Evolutionary conservation across 192 early-diverging fungal species (phyloP), one percentile per base, ranked within the genome.

Genomic region (Coemansia sp.): DNA sequence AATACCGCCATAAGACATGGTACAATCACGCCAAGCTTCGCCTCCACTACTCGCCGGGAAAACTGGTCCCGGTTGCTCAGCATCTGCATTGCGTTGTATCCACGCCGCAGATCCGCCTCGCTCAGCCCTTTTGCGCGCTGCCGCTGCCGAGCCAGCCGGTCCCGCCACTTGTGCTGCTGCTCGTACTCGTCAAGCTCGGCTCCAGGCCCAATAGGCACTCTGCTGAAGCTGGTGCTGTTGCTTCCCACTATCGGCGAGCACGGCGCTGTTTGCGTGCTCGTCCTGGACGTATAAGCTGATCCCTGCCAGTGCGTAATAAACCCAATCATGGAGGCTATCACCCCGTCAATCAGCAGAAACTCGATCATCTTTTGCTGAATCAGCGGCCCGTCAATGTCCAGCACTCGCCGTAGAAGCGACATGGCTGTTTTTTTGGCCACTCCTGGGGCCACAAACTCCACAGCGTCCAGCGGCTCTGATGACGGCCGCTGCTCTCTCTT

Each of bases 281-380:
- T 35, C n/a, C 55, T 46, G 0, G 73, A 67, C 40, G 73, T 63
- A 40, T 70, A 76, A 18, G 70, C 53, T 5, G 73, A 76, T 16
- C 63, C 73, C 39, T 71, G 64, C 50, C 60, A 60, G 30, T 78
- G 69, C 10, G 75, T 78, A 28, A 78, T 68, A 49, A 72, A 78
- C 12, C 69, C 75, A 39, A 72, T 63, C 6, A 78, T 61, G 41
- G 75, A 71, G 8, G 75, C 75, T 28, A 78, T 78, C 38, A 72
- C 75, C 35, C 75, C 75, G 45, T 78, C 75, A 36, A 78, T 70
- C 12, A 78, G 68, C 42, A 78, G 69, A 39, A 78, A 78, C 64
- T 78, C 69, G 28, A 78, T 69, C 75, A 78, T 78, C 60, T 78
- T 78, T 37, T 67, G 68, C 54, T 78, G 75, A 33, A 78, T 72